Evolutionary conservation across 176 grass and related monocot species (phyloP), one percentile per base, ranked within the genome.

Genomic region (Lolium perenne): DNA sequence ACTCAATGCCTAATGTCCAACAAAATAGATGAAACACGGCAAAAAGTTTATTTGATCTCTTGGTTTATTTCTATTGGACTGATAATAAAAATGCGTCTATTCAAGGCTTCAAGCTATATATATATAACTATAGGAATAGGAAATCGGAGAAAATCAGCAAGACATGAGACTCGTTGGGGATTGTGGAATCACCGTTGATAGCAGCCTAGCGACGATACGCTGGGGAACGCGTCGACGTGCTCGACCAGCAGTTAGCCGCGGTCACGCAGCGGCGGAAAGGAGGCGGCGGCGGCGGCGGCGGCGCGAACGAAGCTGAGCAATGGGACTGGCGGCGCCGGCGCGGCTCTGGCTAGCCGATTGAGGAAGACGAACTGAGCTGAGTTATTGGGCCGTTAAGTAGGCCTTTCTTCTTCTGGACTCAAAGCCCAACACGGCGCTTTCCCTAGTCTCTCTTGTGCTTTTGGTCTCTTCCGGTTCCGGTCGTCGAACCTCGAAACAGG

Each of bases 311-410:
- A 83, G 81, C 22, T 18, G 73, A 38, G 74, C 48, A 55, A 9
- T 53, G 74, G 47, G 74, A 53, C 15, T 76, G 74, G 74, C 74
- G 74, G 74, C 74, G 74, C 74, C 74, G 74, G 23, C 73, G 68
- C 69, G 41, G 70, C 21, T 43, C 56, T 25, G 35, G 22, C 38
- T 64, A 35, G 49, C 32, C 26, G 47, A 81, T 32, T 11, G 25
- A 80, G 45, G 45, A 76, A 32, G 72, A 76, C 72, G 23, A 76
- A 23, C 23, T 53, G 22, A 50, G 47, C 78, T 26, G 5, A 14
- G 71, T 48, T 69, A 40, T 58, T 66, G 22, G 56, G 56, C 61
- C 6, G 7, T 20, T 5, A 13, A 10, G 4, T 69, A 17, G 64
- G 23, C 61, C 61, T 11, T 64, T 29, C 59, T 25, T 14, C 25